Evolutionary conservation across 768 basidiomycete species (phyloP), one percentile per base, ranked within the genome.

Genomic region (Coprinopsis sp.): DNA sequence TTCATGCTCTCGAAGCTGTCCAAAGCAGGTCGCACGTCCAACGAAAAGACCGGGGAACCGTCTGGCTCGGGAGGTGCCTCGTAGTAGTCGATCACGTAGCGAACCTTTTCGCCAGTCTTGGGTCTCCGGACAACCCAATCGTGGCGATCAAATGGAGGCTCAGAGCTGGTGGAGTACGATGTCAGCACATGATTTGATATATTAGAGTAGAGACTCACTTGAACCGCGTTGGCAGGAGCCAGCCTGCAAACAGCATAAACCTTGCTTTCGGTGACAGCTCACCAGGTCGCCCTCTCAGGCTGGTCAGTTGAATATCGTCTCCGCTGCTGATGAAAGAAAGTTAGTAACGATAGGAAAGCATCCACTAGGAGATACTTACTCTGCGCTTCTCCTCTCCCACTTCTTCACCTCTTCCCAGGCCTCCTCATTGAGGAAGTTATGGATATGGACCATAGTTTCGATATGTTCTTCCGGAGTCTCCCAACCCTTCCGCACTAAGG

Each of bases 21-120:
- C 44, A 99, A 66, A 0, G 96, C 96, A 1, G 96, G 95, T 13
- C 95, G 82, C 8, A 98, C 95, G 61, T 99, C 96, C 22, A 99
- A 76, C 6, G 85, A 85, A 67, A 98, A 98, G 5, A 94, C 93
- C 14, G 96, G 96, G 36, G 87, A 88, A 6, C 95, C 95, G 54
- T 96, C 87, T 6, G 81, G 74, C 46, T 94, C 84, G 2, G 87
- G 81, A 1, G 94, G 91, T 0, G 91, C 92, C 37, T 90, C 88
- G 66, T 98, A 98, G 68, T 99, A 99, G 71, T 99, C 96, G 57
- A 99, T 98, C 37, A 99, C 88, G 65, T 99, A 95, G 61, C 91
- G 87, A 42, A 91, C 84, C 65, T 91, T 87, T 55, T 88, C 79
- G 14, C 87, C 83, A 1, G 85, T 83, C 31, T 71, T 70, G 25